Percentiles rank a stretch among this genome's conserved stretches.
Evolutionary conservation across 352 stramenopile species (phyloP).

Genomic region (Phytophthora meadii): DNA sequence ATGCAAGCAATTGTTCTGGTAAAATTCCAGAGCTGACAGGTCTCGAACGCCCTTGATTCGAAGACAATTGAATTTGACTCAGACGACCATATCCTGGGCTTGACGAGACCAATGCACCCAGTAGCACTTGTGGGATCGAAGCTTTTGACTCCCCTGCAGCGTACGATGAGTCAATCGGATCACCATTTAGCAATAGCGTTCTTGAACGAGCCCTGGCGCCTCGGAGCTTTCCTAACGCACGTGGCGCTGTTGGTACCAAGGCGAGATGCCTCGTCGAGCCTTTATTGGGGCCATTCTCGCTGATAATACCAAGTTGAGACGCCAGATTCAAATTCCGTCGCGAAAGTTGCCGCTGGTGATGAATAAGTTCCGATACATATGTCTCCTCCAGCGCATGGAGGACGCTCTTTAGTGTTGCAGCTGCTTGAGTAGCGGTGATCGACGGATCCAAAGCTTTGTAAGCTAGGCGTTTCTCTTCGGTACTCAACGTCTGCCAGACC

Average conservation of each 20-base stretch:
- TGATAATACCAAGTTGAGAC: slow-evolving; percentile 26
- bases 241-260: slow-evolving; percentile 21
- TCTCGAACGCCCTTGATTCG: slow-evolving; percentile 12
- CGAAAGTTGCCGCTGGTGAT: slow-evolving; percentile 48
- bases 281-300: slow-evolving; percentile 14
- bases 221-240: slow-evolving; percentile 27
- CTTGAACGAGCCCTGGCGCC: slow-evolving; percentile 13
- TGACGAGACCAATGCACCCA: slow-evolving; percentile 41
- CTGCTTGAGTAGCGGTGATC: slow-evolving; percentile 16
- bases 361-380: slow-evolving; percentile 70
- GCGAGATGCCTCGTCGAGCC: background rate
- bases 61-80: slow-evolving; percentile 24
- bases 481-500: slow-evolving; percentile 59
- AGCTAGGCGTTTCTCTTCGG: slow-evolving; percentile 54
- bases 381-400: slow-evolving; percentile 62
- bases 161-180: slow-evolving; percentile 7
- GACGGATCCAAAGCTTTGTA: slow-evolving; percentile 39
- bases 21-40: slow-evolving; percentile 34
- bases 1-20: slow-evolving; percentile 34
- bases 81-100: slow-evolving; percentile 27
- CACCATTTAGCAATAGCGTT: slow-evolving; percentile 24
- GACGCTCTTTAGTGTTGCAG: slow-evolving; percentile 46
- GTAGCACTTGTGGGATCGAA: slow-evolving; percentile 59
- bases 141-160: slow-evolving; percentile 11
- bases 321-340: slow-evolving; percentile 30